A percentile compares a stretch with the other conserved stretches of the same genome.
phyloP scores from a whole-genome alignment of 2,329 filamentous ascomycete species.

The Fusarium nisikadoi region DNA sequence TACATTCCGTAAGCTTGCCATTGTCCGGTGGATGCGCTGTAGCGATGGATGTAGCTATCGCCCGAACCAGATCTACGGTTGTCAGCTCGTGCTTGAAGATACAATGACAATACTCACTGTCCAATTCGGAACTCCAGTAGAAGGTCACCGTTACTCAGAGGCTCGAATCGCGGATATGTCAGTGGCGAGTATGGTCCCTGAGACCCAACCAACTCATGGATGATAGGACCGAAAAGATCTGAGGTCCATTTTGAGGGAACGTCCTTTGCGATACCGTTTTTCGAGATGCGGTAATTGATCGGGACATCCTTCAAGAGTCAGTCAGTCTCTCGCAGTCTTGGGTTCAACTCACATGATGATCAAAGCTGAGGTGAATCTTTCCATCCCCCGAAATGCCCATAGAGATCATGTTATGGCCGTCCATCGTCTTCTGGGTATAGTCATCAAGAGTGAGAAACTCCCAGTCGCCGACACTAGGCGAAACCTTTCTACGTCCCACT shows the following conservation, averaged over 20 bases:
- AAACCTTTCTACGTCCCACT: conserved; percentile 16
- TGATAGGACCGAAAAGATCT: conserved; percentile 17
- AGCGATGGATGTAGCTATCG: conserved; percentile 36
- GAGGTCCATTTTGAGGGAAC: conserved; percentile 13
- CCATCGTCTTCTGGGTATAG: conserved; percentile 32
- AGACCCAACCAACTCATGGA: conserved; percentile 18
- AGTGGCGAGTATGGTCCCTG: conserved; percentile 19
- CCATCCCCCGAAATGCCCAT: conserved; percentile 36
- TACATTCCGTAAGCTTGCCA: conserved; percentile 32
- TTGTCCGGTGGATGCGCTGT: conserved; percentile 25
- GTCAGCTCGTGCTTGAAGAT: accelerated
- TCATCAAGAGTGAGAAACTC: conserved; percentile 23
- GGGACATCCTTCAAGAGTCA: conserved; percentile 25
- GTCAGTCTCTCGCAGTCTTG: accelerated
- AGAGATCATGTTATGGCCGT: conserved; percentile 34
- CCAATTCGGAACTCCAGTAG: conserved; percentile 28
- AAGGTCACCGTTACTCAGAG: conserved; percentile 18
- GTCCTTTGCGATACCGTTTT: conserved; percentile 6
- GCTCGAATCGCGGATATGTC: conserved; percentile 28
- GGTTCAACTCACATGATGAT: conserved; percentile 19
- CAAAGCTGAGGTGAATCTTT: conserved; percentile 33
- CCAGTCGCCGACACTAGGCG: conserved; percentile 6
- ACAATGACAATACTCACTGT: not conserved
- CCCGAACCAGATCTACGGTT: conserved; percentile 17
- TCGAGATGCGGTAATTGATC: conserved; percentile 25